Base-by-base conservation (phyloP, 2,329 filamentous ascomycete genomes). In the Rachicladosporium sp. region DNA sequence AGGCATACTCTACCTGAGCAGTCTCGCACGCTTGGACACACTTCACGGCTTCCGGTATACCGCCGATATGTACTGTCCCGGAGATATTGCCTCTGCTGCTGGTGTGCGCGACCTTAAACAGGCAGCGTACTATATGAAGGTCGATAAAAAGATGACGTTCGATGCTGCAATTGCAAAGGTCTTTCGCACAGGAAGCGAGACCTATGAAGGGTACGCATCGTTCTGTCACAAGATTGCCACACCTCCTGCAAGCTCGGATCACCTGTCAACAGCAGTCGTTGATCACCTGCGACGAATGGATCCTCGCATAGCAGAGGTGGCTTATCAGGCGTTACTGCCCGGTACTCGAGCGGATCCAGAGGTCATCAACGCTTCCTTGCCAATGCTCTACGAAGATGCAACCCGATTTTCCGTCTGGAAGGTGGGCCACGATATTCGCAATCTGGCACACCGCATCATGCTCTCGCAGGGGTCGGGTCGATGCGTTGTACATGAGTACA, bases 321-420 rank as follows among this genome's bases (percentile, higher is more conserved):
- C 69, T 33, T 61, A 67, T 43, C 66, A 73, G 46, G 62, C 63
- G 42, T 50, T 46, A 33, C 44, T 43, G n/a, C 32, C 29, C 2
- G 33, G 15, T 3, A 30, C 23, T 38, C 50, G 4, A 46, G 49
- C 34, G 30, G 48, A 4, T 31, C 38, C 41, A 2, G 45, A 57
- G 2, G 42, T 47, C 1, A 50, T 60, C 9, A 59, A 68, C 31
- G 67, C 84, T 9, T 88, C 80, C 53, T 66, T 87, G 1, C 78
- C 80, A 0, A 66, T 79, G 13, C 56, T 86, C 0, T 60, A 77
- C 9, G 66, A 70, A 40, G 66, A 70, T 41, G 56, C 64, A 0
- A 52, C 54, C 9, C 55, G 59, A 37, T 55, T 59, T 29, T 62
- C 65, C 2, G 64, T 65, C 4, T 70, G 65, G 65, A 53, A 52